Evolutionary conservation across 1,139 yeast genomes (phyloP).

Genomic region (Wickerhamiella infanticola): DNA sequence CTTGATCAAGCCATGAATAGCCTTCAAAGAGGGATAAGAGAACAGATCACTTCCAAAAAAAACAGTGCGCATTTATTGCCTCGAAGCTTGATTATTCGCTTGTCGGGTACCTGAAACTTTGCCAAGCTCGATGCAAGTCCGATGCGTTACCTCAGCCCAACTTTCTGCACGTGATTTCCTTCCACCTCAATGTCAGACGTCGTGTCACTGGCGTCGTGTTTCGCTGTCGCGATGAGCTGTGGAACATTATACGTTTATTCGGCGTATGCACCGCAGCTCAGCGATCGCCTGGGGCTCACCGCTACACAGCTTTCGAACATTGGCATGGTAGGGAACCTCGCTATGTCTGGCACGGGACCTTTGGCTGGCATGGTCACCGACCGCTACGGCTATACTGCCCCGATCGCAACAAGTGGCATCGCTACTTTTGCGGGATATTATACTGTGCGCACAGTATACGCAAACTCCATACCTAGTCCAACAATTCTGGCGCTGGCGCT

Average conservation of each 20-base stretch:
- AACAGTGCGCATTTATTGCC: constrained; percentile 29
- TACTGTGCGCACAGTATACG: constrained; percentile 18
- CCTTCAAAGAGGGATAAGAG: constrained; percentile 43
- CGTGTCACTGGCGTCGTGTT: constrained; percentile 18
- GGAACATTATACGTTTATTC: constrained; percentile 51
- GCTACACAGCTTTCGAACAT: constrained; percentile 42
- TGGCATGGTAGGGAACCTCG: constrained; percentile 45
- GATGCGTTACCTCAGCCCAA: background rate
- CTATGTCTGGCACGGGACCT: constrained; percentile 46
- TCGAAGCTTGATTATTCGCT: too few relatives aligned
- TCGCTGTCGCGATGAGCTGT: constrained; percentile 29
- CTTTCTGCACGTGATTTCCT: background rate
- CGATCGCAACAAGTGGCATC: constrained; percentile 19
- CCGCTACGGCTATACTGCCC: constrained; percentile 34
- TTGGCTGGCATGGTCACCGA: constrained; percentile 48
- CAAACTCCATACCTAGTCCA: constrained; percentile 13
- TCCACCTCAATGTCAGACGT: constrained; percentile 9
- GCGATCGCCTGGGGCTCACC: constrained; percentile 33
- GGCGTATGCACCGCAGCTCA: constrained; percentile 52
- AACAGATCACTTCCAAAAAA: constrained; percentile 76
- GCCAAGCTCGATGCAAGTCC: too few relatives aligned
- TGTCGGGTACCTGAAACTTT: too few relatives aligned
- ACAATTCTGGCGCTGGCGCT: constrained; percentile 20
- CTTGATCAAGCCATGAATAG: constrained; percentile 28
- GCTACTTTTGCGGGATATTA: constrained; percentile 21